These are phyloP conservation scores for Wickerhamiella kazuoi DNA, from an alignment of 805 yeast genomes.

Conservation along the genomic window DNA sequence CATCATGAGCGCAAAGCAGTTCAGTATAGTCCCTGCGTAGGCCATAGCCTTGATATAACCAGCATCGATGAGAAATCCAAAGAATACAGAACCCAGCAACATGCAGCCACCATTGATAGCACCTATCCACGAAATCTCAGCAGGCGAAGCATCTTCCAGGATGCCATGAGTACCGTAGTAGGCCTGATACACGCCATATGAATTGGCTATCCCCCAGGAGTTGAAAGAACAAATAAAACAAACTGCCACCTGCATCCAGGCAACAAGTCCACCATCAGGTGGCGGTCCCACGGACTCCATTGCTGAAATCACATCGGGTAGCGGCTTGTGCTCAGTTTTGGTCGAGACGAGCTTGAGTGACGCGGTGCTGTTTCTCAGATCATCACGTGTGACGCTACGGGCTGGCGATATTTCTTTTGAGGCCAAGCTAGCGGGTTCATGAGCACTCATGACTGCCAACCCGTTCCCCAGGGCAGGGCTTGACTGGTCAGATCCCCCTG, in stretches of 20 bases:
- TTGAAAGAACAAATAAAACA: constrained; percentile 12
- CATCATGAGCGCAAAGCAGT: constrained; percentile 29
- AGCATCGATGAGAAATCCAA: constrained; percentile 19
- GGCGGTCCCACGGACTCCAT: constrained; percentile 14
- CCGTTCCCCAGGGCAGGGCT: too few relatives aligned
- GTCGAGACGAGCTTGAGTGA: neutral
- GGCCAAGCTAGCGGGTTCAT: too few relatives aligned
- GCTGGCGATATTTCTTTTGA: neutral
- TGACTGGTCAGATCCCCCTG: too few relatives aligned
- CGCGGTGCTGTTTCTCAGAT: neutral
- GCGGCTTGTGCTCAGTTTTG: neutral
- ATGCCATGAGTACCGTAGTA: constrained; percentile 7
- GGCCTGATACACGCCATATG: constrained; percentile 15
- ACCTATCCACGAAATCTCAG: constrained; percentile 15
- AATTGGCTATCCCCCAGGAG: constrained; percentile 15
- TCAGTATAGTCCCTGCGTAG: constrained; percentile 15
- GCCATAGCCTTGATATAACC: constrained; percentile 8
- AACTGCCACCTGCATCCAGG: constrained; percentile 16
- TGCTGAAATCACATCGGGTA: neutral
- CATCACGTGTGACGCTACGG: neutral
- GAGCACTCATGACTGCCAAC: too few relatives aligned
- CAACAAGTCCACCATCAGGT: constrained; percentile 15
- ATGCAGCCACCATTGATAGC: constrained; percentile 9
- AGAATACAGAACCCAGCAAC: constrained; percentile 12
- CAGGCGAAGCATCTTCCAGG: constrained; percentile 6